phyloP scores from a whole-genome alignment of 305 asterid genomes.

The Fraxinus albicans region DNA sequence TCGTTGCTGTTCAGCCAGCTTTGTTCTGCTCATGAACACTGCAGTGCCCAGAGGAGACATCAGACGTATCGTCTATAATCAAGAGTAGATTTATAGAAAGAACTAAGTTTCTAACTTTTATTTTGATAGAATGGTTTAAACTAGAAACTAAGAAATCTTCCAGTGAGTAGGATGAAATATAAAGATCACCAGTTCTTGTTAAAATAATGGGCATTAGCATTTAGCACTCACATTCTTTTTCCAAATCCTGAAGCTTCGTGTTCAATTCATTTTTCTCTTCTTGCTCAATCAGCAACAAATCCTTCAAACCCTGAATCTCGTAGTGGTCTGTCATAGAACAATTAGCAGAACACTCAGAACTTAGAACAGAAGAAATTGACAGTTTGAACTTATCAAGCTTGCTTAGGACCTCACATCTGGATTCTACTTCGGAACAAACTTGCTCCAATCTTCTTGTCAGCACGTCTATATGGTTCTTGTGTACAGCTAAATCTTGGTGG shows the following conservation, averaged over 20 bases:
- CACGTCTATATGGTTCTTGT: slow-evolving; percentile 30
- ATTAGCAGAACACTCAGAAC: neutral
- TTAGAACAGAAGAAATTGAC: neutral
- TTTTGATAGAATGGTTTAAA: neutral
- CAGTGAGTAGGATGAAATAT: neutral
- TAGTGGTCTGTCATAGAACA: slow-evolving; percentile 29
- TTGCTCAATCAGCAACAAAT: slow-evolving; percentile 39
- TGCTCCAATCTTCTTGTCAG: slow-evolving; percentile 30
- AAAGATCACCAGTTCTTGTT: neutral
- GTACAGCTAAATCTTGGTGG: slow-evolving; percentile 30
- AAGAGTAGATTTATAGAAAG: neutral
- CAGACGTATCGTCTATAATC: neutral
- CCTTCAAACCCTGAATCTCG: slow-evolving; percentile 47
- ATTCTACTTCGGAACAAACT: slow-evolving; percentile 34
- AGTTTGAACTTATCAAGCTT: neutral
- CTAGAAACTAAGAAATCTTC: neutral
- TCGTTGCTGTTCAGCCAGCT: slow-evolving; percentile 32
- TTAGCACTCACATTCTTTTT: slow-evolving; percentile 39
- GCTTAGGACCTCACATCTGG: slow-evolving; percentile 27
- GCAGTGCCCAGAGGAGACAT: neutral
- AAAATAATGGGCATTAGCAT: slow-evolving; percentile 2
- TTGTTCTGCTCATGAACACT: slow-evolving; percentile 38
- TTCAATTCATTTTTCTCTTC: slow-evolving; percentile 39
- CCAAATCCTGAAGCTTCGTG: slow-evolving; percentile 37
- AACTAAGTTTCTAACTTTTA: neutral